These are phyloP conservation scores for Nepenthes gracilis DNA, from an alignment of 148 eudicot genomes.

Conservation along the genomic window DNA sequence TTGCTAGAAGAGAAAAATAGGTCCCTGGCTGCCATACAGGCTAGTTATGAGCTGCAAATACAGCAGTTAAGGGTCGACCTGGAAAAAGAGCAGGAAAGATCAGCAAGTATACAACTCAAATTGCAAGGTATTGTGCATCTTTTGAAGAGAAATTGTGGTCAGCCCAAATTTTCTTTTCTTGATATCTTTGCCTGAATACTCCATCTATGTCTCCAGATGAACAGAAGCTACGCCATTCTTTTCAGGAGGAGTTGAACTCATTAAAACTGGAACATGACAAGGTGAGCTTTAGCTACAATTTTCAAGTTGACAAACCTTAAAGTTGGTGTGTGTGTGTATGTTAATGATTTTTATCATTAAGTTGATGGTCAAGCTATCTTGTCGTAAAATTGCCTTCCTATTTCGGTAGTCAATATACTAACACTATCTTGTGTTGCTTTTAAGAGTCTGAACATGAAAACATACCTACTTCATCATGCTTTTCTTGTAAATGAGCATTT, in stretches of 20 bases:
- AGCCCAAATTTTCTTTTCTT: neutral
- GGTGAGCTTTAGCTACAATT: constrained; percentile 35
- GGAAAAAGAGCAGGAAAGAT: constrained; percentile 46
- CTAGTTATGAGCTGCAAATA: constrained; percentile 51
- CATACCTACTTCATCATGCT: too few species aligned
- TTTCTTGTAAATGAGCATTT: too few species aligned
- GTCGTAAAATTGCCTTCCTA: too few species aligned
- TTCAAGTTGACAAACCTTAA: neutral
- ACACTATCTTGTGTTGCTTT: too few species aligned
- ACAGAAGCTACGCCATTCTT: constrained; percentile 41
- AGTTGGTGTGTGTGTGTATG: neutral
- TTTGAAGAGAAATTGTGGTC: neutral
- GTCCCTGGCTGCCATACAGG: constrained; percentile 45
- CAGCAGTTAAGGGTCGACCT: constrained; percentile 41
- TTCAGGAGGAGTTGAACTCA: constrained; percentile 47
- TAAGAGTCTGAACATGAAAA: too few species aligned
- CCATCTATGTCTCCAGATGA: constrained; percentile 42
- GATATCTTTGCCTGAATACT: constrained; percentile 1
- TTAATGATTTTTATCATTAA: neutral
- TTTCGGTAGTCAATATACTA: too few species aligned
- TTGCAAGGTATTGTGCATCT: constrained; percentile 44
- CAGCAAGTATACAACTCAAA: constrained; percentile 37
- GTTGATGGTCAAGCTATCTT: too few species aligned
- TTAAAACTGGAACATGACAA: constrained; percentile 44
- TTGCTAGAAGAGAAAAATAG: constrained; percentile 65